phyloP scores from a whole-genome alignment of 768 basidiomycete genomes.

The Phanerochaete sordida region DNA sequence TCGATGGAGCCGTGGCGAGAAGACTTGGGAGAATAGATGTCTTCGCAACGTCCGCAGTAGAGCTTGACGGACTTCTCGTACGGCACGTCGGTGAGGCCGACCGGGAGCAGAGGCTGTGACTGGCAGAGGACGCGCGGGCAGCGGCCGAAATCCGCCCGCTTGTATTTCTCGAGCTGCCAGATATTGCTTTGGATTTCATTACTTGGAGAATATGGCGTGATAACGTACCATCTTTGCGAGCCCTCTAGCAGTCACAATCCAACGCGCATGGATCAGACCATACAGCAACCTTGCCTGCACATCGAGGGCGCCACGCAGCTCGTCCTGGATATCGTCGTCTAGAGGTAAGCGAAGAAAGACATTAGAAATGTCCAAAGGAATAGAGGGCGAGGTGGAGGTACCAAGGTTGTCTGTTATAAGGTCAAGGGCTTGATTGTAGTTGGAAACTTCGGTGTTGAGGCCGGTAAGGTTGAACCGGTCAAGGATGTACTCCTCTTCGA shows the following conservation, averaged over 20 bases:
- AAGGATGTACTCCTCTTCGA: conserved; percentile 98
- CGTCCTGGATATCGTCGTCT: conserved; percentile 96
- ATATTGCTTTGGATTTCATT: too few relatives aligned
- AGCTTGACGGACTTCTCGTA: conserved; percentile 99
- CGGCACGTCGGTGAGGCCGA: conserved; percentile 94
- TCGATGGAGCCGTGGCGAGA: conserved; percentile 97
- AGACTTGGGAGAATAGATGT: conserved; percentile 97
- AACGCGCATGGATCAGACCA: conserved; percentile 94
- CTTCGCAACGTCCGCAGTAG: conserved; percentile 97
- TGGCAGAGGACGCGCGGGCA: conserved; percentile 98
- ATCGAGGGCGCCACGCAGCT: conserved; percentile 87
- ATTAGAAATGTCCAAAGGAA: background rate
- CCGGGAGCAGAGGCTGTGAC: conserved; percentile 90
- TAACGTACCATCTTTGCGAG: conserved; percentile 86
- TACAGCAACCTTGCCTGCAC: conserved; percentile 92
- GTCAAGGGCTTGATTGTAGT: conserved; percentile 91
- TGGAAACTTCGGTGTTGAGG: conserved; percentile 91
- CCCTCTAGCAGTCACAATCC: conserved; percentile 94
- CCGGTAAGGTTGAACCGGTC: conserved; percentile 99
- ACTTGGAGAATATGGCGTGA: background rate
- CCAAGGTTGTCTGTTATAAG: conserved; percentile 95
- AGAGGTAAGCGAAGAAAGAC: background rate
- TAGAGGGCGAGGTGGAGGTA: conserved; percentile 32
- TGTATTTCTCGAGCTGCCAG: conserved; percentile 89
- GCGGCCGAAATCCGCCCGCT: conserved; percentile 95